Evolutionary conservation across 2,329 filamentous ascomycete genomes (phyloP).

Genomic region (Alternaria novae-zelandiae): DNA sequence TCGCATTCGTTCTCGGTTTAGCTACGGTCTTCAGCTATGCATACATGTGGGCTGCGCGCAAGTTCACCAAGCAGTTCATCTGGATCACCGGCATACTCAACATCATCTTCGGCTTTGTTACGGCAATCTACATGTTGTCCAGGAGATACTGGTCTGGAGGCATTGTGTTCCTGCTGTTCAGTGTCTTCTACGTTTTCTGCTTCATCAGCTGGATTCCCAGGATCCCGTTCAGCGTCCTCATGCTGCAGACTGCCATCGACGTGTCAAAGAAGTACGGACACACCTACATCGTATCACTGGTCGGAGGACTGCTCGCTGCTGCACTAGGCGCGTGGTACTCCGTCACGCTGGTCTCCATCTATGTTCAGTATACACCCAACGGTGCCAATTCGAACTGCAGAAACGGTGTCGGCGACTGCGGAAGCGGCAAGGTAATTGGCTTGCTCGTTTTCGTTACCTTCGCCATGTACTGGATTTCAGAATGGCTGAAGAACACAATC

Average conservation of each 20-base stretch:
- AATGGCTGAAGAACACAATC: slow-evolving; percentile 92
- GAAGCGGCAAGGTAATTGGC: slow-evolving; percentile 79
- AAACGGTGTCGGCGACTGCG: slow-evolving; percentile 67
- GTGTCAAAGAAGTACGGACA: slow-evolving; percentile 84
- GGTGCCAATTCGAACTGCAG: slow-evolving; percentile 61
- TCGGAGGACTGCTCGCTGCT: slow-evolving; percentile 78
- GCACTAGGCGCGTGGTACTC: slow-evolving; percentile 85
- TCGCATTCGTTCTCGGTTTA: slow-evolving; percentile 76
- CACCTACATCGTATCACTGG: slow-evolving; percentile 82
- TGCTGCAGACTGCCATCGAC: slow-evolving; percentile 86
- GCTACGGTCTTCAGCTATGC: slow-evolving; percentile 76
- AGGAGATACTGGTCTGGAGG: slow-evolving; percentile 80
- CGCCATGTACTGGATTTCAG: slow-evolving; percentile 90
- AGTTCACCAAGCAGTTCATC: slow-evolving; percentile 88
- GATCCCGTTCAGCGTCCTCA: slow-evolving; percentile 89
- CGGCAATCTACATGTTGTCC: slow-evolving; percentile 83
- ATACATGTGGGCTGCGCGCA: slow-evolving; percentile 77
- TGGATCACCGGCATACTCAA: slow-evolving; percentile 73
- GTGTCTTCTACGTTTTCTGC: slow-evolving; percentile 78
- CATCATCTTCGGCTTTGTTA: slow-evolving; percentile 81
- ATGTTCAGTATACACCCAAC: slow-evolving; percentile 79
- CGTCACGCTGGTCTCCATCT: slow-evolving; percentile 84
- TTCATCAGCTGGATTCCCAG: slow-evolving; percentile 87
- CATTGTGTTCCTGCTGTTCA: slow-evolving; percentile 85
- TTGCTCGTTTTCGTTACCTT: slow-evolving; percentile 88